phyloP scores from a whole-genome alignment of 345 rosid species.

The Tarenaya hassleriana region DNA sequence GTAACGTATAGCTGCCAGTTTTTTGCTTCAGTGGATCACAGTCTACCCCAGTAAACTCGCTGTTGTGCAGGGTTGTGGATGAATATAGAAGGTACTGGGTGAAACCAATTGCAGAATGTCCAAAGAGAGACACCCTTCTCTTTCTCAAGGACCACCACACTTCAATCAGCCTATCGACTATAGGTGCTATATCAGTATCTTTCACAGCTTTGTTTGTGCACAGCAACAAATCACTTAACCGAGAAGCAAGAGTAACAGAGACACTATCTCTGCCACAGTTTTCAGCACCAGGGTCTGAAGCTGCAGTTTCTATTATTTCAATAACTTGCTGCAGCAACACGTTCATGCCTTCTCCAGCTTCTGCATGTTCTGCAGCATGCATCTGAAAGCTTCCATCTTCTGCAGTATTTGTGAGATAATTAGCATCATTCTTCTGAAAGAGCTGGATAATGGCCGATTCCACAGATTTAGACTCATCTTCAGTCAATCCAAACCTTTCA shows the following conservation, averaged over 20 bases:
- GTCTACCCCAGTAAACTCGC: constrained; percentile 43
- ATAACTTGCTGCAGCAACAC: constrained; percentile 47
- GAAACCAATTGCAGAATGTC: constrained; percentile 78
- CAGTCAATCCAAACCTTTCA: constrained; percentile 59
- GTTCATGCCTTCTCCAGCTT: constrained; percentile 27
- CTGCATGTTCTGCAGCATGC: constrained; percentile 34
- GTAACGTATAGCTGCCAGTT: constrained; percentile 52
- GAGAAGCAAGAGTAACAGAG: constrained; percentile 58
- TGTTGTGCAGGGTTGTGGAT: constrained; percentile 40
- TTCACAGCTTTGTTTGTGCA: constrained; percentile 34
- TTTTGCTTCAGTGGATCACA: constrained; percentile 51
- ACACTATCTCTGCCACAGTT: constrained; percentile 43
- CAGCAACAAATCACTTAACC: constrained; percentile 37
- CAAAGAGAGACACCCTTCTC: constrained; percentile 78
- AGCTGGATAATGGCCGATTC: constrained; percentile 38
- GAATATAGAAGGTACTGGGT: constrained; percentile 65
- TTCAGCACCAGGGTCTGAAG: constrained; percentile 67
- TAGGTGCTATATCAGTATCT: constrained; percentile 35
- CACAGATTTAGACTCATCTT: constrained; percentile 52
- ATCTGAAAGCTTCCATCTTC: constrained; percentile 25
- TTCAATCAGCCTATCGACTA: constrained; percentile 53
- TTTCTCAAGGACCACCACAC: constrained; percentile 80
- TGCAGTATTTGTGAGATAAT: constrained; percentile 24
- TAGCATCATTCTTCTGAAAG: constrained; percentile 30
- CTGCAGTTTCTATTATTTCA: constrained; percentile 61